phyloP scores from a whole-genome alignment of 2,329 filamentous ascomycete species.

The Neoarthrinium moseri region DNA sequence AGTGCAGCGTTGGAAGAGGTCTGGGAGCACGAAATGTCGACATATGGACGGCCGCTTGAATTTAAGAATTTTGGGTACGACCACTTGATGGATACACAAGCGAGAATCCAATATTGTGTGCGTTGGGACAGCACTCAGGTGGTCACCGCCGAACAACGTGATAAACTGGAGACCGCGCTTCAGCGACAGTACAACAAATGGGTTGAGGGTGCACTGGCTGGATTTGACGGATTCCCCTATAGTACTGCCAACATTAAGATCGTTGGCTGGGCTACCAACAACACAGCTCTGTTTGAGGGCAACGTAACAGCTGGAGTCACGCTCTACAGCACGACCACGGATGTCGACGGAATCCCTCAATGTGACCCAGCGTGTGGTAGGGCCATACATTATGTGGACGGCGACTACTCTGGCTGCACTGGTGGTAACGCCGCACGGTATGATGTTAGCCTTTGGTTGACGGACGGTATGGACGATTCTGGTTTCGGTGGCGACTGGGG shows the following conservation, averaged over 20 bases:
- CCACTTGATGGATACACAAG: constrained; percentile 9
- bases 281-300: constrained; percentile 5
- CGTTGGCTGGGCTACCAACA: constrained; percentile 6
- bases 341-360: constrained; percentile 6
- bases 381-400: constrained; percentile 6
- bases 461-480: constrained; percentile 2
- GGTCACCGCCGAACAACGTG: constrained; percentile 7
- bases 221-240: constrained; percentile 9
- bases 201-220: constrained; percentile 4
- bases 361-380: constrained; percentile 8
- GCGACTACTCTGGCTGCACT: constrained; percentile 9
- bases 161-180: constrained; percentile 2
- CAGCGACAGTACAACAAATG: constrained; percentile 5
- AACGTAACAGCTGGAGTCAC: not conserved
- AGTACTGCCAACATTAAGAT: constrained; percentile 5
- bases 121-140: constrained; percentile 6
- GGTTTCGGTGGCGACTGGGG: constrained; percentile 16
- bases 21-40: constrained; percentile 8
- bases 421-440: constrained; percentile 7
- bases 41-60: constrained; percentile 1
- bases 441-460: constrained; percentile 8
- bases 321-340: constrained; percentile 1
- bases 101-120: constrained; percentile 9
- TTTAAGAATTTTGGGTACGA: constrained; percentile 8
- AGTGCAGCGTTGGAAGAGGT: constrained; percentile 3